Evolutionary conservation across 2,329 filamentous ascomycete species (phyloP).

Genomic region (Sporothrix humicola): DNA sequence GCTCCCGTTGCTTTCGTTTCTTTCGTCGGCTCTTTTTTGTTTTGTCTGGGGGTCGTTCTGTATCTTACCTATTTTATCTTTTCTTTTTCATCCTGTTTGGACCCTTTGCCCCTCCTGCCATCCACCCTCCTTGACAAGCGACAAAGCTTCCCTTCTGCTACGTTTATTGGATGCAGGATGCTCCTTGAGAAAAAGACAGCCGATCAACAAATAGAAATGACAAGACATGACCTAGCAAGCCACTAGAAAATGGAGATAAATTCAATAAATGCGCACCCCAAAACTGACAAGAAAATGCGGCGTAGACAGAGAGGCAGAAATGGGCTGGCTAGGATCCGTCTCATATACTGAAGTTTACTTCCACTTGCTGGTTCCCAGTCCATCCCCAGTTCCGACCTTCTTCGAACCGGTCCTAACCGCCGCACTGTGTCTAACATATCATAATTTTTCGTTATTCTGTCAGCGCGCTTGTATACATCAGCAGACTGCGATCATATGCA

Average conservation of each 20-base stretch:
- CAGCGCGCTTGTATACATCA: neutral
- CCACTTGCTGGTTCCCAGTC: neutral
- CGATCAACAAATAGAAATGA: slow-evolving; percentile 4
- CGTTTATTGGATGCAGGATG: slow-evolving; percentile 2
- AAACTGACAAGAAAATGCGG: neutral
- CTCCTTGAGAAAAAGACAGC: neutral
- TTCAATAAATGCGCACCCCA: neutral
- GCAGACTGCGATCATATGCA: too few species aligned
- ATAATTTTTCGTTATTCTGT: neutral
- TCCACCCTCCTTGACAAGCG: neutral
- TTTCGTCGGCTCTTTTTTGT: neutral
- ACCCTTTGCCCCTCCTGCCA: slow-evolving; percentile 11
- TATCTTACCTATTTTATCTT: neutral
- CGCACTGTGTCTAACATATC: neutral
- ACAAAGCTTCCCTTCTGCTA: neutral
- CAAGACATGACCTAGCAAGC: neutral
- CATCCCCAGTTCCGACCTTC: neutral
- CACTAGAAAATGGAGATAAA: neutral
- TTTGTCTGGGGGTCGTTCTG: neutral
- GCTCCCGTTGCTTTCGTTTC: slow-evolving; percentile 1
- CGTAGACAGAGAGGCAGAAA: neutral
- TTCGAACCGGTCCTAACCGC: neutral
- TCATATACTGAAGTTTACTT: neutral
- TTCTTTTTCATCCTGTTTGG: neutral
- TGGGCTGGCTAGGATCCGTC: neutral